phyloP scores from a whole-genome alignment of 345 rosid species.

The Firmiana major region DNA sequence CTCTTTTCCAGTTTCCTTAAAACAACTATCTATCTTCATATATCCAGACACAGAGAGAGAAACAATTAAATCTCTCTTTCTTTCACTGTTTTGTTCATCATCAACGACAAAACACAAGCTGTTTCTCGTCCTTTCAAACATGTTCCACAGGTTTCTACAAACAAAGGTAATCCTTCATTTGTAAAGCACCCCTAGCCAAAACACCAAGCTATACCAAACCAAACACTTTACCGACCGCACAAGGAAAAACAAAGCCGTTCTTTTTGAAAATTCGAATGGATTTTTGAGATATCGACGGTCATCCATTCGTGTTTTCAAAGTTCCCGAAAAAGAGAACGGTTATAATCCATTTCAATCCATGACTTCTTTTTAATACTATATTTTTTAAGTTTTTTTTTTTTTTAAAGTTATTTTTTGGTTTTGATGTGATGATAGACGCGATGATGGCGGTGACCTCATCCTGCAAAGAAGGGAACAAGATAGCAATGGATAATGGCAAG shows the following conservation, averaged over 20 bases:
- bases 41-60: neutral
- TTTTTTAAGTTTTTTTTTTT: neutral
- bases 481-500: slow-evolving; percentile 63
- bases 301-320: slow-evolving; percentile 11
- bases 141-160: slow-evolving; percentile 13
- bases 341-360: neutral
- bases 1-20: neutral
- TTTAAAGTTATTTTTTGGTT: neutral
- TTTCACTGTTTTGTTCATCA: neutral
- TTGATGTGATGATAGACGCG: slow-evolving; percentile 12
- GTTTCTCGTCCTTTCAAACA: slow-evolving; percentile 3
- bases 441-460: slow-evolving; percentile 66
- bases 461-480: slow-evolving; percentile 51
- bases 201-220: neutral
- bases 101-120: neutral
- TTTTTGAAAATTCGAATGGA: neutral
- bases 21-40: neutral
- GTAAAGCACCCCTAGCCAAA: neutral
- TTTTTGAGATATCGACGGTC: neutral
- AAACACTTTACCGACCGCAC: neutral
- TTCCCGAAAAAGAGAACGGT: slow-evolving; percentile 2
- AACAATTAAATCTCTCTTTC: neutral
- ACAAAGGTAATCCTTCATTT: neutral
- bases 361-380: neutral
- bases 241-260: neutral